These are phyloP conservation scores for Cladophialophora bantiana DNA, from an alignment of 2,329 filamentous ascomycete species.

Conservation along the genomic window DNA sequence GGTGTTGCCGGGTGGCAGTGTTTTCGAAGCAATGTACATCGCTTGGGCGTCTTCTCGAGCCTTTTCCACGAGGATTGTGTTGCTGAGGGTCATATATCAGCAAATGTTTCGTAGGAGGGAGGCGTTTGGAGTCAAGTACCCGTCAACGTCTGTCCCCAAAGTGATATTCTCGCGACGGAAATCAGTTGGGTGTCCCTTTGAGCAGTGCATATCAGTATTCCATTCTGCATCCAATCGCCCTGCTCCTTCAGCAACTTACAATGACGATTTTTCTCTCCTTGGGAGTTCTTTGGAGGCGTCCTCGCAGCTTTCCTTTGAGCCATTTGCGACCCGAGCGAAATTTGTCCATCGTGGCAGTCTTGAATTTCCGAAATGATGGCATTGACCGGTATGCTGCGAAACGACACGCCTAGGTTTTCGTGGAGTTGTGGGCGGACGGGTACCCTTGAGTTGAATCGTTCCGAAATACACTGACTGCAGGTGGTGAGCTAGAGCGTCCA, in stretches of 20 bases:
- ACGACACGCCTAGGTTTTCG: background rate
- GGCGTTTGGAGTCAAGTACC: conserved; percentile 42
- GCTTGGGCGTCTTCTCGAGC: conserved; percentile 33
- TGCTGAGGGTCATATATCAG: conserved; percentile 19
- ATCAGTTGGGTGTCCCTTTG: conserved; percentile 51
- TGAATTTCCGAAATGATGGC: conserved; percentile 16
- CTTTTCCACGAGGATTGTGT: conserved; percentile 31
- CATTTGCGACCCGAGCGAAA: conserved; percentile 22
- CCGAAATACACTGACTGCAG: conserved; percentile 7
- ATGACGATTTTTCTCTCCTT: conserved; percentile 26
- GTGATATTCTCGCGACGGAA: conserved; percentile 53
- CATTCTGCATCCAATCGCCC: conserved; percentile 35
- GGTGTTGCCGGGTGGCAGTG: conserved; percentile 5
- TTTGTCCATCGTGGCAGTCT: conserved; percentile 25
- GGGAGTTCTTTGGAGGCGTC: conserved; percentile 23
- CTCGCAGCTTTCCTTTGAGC: conserved; percentile 13
- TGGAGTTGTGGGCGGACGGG: background rate
- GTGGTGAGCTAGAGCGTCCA: background rate
- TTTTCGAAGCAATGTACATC: conserved; percentile 29
- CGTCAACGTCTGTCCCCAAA: conserved; percentile 44
- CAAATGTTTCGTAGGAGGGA: background rate
- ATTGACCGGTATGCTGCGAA: conserved; percentile 14
- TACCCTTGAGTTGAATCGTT: background rate
- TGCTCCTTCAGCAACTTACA: conserved; percentile 11
- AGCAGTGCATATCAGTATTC: conserved; percentile 11